Conservation (phyloP, 2,329 filamentous ascomycete species). For the Graphilbum fragrans region DNA sequence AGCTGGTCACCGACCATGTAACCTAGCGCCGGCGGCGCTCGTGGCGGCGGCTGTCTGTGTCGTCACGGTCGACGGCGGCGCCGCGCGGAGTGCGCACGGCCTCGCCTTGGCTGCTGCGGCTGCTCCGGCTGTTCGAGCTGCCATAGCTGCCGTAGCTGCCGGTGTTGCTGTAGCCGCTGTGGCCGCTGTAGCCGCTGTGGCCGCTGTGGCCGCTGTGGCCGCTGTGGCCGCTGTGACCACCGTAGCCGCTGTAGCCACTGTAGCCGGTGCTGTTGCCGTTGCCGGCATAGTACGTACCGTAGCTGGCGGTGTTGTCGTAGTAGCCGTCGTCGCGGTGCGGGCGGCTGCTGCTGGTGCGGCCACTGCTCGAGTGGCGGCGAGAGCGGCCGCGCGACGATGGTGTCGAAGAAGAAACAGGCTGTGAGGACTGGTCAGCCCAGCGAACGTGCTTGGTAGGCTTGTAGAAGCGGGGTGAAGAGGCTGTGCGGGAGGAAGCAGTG, state of each 20-base stretch:
- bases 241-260: not conserved
- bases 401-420: not conserved
- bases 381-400: too few relatives aligned
- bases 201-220: not conserved
- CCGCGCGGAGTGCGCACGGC: not conserved
- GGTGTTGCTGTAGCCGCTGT: not conserved
- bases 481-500: not conserved
- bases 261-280: too few relatives aligned
- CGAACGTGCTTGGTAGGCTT: not conserved
- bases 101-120: too few relatives aligned
- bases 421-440: not conserved
- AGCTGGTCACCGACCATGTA: too few relatives aligned
- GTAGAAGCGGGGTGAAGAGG: not conserved
- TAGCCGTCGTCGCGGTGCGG: not conserved
- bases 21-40: not conserved
- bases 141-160: not conserved
- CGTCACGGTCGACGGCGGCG: not conserved
- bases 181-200: not conserved
- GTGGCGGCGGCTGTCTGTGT: not conserved
- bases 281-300: not conserved
- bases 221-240: too few relatives aligned
- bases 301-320: not conserved
- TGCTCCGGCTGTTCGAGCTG: not conserved
- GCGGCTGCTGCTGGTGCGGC: not conserved
- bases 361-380: not conserved